Conservation (phyloP, 257 asterid species). For the Solanum tarapatanum region DNA sequence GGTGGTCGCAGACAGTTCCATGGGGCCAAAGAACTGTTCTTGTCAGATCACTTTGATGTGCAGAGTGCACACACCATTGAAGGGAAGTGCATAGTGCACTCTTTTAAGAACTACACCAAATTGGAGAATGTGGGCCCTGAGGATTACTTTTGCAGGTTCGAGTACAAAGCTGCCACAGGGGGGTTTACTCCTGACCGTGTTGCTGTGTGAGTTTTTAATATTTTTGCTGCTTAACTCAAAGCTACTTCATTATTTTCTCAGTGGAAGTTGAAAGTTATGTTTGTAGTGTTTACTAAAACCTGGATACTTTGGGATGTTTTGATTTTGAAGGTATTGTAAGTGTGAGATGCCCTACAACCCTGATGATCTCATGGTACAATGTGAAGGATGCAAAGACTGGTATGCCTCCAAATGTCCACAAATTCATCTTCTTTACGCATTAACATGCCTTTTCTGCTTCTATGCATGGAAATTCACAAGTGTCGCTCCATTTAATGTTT, state of each 20-base stretch:
- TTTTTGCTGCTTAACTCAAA: neutral
- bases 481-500: neutral
- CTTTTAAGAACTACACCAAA: slow-evolving; percentile 74
- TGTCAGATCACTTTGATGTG: slow-evolving; percentile 69
- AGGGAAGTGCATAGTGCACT: slow-evolving; percentile 79
- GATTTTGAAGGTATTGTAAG: slow-evolving; percentile 55
- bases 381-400: slow-evolving; percentile 69
- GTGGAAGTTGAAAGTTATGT: neutral
- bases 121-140: slow-evolving; percentile 74
- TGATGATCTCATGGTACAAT: slow-evolving; percentile 84
- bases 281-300: neutral
- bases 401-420: neutral
- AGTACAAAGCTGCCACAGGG: slow-evolving; percentile 84
- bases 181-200: slow-evolving; percentile 88
- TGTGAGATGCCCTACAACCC: slow-evolving; percentile 89
- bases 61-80: slow-evolving; percentile 91
- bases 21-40: slow-evolving; percentile 77
- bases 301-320: neutral
- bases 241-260: neutral
- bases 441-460: neutral
- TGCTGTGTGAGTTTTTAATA: slow-evolving; percentile 60
- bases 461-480: neutral
- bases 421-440: neutral
- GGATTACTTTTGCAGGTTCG: slow-evolving; percentile 77
- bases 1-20: slow-evolving; percentile 88